Conservation (phyloP, 495 filamentous ascomycete species). For the Apiosordaria backusii region DNA sequence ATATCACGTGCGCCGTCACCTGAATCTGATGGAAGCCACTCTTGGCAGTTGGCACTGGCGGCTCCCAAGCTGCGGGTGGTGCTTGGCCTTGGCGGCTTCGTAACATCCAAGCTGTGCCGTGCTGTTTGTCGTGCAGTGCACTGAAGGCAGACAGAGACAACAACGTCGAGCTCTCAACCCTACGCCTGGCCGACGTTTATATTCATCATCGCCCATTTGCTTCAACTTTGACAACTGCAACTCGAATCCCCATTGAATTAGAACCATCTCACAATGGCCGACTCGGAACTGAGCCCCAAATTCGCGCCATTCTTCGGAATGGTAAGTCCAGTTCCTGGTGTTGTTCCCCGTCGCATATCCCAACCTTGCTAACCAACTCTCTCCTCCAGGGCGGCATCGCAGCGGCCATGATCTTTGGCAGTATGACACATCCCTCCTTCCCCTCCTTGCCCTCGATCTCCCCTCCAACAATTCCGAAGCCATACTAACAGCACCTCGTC, state of each 20-base stretch:
- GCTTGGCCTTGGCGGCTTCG: constrained; percentile 13
- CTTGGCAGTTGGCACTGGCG: background rate
- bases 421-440: constrained; percentile 51
- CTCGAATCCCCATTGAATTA: background rate
- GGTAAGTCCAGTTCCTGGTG: constrained; percentile 52
- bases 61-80: constrained; percentile 5
- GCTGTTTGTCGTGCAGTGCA: constrained; percentile 13
- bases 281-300: constrained; percentile 70
- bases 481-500: constrained; percentile 26
- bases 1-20: background rate
- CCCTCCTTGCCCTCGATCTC: background rate
- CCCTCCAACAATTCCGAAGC: constrained; percentile 8
- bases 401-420: constrained; percentile 91
- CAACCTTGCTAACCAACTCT: constrained; percentile 36
- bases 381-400: constrained; percentile 73
- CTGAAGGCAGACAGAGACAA: constrained; percentile 2
- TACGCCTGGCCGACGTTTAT: background rate
- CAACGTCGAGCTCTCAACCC: constrained; percentile 5
- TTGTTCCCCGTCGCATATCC: background rate
- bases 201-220: background rate
- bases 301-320: constrained; percentile 98
- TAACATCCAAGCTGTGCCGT: constrained; percentile 17
- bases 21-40: background rate
- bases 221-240: background rate
- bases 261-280: constrained; percentile 52